Conservation (phyloP, 768 basidiomycete genomes). For the Multifurca ochricompacta region DNA sequence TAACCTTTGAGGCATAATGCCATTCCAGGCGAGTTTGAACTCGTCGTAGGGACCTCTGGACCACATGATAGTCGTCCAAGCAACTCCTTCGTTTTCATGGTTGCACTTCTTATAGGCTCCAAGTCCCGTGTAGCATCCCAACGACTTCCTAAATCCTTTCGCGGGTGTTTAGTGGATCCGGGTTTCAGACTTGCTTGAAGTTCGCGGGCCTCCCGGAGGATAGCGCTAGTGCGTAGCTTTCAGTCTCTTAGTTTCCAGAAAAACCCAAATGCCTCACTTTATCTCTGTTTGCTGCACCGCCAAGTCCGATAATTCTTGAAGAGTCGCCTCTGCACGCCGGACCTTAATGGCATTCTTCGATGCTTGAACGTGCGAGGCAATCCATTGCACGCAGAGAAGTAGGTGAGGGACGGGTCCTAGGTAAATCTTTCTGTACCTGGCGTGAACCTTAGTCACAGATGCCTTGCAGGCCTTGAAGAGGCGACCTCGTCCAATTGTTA, state of each 20-base stretch:
- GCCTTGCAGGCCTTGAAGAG: conserved; percentile 5
- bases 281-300: background rate
- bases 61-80: background rate
- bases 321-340: background rate
- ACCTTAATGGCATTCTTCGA: background rate
- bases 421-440: conserved; percentile 2
- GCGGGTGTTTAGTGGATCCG: background rate
- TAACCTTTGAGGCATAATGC: conserved; percentile 6
- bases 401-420: conserved; percentile 13
- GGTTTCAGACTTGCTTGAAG: background rate
- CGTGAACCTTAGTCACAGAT: background rate
- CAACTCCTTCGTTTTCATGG: conserved; percentile 1
- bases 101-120: background rate
- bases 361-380: background rate
- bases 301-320: conserved; percentile 4
- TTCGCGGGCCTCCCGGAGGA: background rate
- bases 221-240: background rate
- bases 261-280: background rate
- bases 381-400: conserved; percentile 15
- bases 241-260: background rate
- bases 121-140: conserved; percentile 1
- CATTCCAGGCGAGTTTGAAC: conserved; percentile 9
- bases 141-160: background rate
- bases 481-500: conserved; percentile 1
- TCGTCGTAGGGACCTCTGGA: background rate